A percentile compares a stretch with the other conserved stretches of the same genome.
Evolutionary conservation across 2,329 filamentous ascomycete genomes (phyloP).

Genomic region (Zelopaecilomyces penicillatus): DNA sequence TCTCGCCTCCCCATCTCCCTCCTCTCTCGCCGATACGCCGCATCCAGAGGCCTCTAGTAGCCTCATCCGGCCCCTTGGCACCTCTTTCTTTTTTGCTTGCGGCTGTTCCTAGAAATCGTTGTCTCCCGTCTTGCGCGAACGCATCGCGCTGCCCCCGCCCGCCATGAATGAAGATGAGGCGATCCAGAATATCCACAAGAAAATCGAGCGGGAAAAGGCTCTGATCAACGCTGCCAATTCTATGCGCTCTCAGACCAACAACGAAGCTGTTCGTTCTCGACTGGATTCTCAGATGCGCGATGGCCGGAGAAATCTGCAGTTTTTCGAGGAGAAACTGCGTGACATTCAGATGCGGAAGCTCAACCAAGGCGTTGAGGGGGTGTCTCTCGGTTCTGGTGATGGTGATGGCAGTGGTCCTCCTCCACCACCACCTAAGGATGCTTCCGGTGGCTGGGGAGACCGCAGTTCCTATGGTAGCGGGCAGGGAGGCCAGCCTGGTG

Average conservation of each 20-base stretch:
- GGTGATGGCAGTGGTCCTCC: constrained; percentile 45
- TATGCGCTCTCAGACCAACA: constrained; percentile 94
- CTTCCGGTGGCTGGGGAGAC: constrained; percentile 38
- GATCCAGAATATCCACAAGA: constrained; percentile 77
- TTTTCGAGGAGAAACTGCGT: constrained; percentile 85
- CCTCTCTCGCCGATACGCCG: background rate
- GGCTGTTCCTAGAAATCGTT: no score
- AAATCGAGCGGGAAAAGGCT: constrained; percentile 96
- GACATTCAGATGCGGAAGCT: constrained; percentile 79
- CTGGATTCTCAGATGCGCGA: constrained; percentile 93
- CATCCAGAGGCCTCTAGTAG: background rate
- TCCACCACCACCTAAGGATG: constrained; percentile 67
- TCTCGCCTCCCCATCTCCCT: constrained; percentile 5
- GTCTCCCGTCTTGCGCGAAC: constrained; percentile 27
- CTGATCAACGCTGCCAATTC: constrained; percentile 89
- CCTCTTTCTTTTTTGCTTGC: background rate
- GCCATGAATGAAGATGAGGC: constrained; percentile 57
- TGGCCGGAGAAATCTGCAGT: constrained; percentile 85
- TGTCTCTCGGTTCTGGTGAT: constrained; percentile 49
- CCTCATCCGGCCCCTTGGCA: background rate
- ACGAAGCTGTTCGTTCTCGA: constrained; percentile 80
- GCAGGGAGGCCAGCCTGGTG: constrained; percentile 55
- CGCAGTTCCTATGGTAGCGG: constrained; percentile 57
- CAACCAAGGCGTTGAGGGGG: constrained; percentile 56
- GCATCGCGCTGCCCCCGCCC: constrained; percentile 31